Evolutionary conservation across 176 grass and related monocot genomes (phyloP).

Genomic region (Sorghum bicolor): DNA sequence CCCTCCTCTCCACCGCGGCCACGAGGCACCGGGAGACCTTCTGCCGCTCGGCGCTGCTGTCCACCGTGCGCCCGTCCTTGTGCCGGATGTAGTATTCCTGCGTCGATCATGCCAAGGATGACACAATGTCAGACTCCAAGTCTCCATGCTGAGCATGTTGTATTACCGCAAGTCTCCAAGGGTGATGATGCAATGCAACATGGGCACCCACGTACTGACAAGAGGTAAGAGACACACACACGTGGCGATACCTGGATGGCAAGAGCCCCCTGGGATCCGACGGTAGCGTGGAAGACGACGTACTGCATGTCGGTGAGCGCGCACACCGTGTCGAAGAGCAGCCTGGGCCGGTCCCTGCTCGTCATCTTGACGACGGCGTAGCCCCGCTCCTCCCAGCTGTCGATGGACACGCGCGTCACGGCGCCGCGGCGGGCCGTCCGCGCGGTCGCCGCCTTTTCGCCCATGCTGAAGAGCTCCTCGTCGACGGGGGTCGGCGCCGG

Average conservation of each 20-base stretch:
- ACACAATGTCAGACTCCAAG: neutral
- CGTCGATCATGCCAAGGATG: neutral
- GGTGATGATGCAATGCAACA: neutral
- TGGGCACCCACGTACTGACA: neutral
- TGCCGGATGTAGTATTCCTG: conserved; percentile 83
- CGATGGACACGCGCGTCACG: conserved; percentile 48
- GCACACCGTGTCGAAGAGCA: conserved; percentile 82
- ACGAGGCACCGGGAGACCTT: conserved; percentile 67
- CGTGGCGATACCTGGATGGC: conserved; percentile 51
- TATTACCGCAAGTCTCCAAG: too few species aligned
- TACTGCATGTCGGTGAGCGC: conserved; percentile 81
- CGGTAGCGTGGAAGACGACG: conserved; percentile 71
- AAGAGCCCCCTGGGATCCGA: conserved; percentile 50
- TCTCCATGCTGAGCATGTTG: too few species aligned
- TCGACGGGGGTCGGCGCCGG: conserved; percentile 45
- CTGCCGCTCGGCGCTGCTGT: conserved; percentile 52
- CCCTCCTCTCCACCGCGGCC: conserved; percentile 62
- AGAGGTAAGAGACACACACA: neutral
- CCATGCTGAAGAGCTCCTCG: conserved; percentile 37
- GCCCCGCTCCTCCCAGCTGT: conserved; percentile 59
- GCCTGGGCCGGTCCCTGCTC: conserved; percentile 56
- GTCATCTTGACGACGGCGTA: conserved; percentile 76
- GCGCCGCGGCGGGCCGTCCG: neutral
- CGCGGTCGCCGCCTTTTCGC: conserved; percentile 7
- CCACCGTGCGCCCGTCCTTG: conserved; percentile 63